Percentiles rank a stretch among this genome's conserved stretches.
These are phyloP conservation scores for Wickerhamomyces pijperi DNA, from an alignment of 805 yeast genomes.

Conservation along the genomic window DNA sequence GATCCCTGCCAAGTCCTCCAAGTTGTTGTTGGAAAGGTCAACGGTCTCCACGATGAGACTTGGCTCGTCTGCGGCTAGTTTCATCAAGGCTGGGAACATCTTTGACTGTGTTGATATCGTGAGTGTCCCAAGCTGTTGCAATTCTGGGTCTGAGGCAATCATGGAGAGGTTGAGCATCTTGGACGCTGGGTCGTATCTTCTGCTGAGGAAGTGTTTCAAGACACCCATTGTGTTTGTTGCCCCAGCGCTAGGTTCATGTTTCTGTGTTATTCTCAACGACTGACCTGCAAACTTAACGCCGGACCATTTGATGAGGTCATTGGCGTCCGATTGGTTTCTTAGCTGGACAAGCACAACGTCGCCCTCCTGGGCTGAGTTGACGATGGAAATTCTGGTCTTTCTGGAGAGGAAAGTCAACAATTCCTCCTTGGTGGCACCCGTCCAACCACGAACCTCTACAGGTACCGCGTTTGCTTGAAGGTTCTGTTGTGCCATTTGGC, in stretches of 20 bases:
- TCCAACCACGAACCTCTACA: slow-evolving; percentile 72
- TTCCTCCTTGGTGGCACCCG: slow-evolving; percentile 62
- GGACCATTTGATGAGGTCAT: slow-evolving; percentile 43
- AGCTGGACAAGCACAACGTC: slow-evolving; percentile 54
- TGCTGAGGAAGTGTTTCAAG: slow-evolving; percentile 45
- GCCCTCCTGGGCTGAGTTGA: slow-evolving; percentile 42
- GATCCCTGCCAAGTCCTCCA: slow-evolving; percentile 50
- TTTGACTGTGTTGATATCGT: slow-evolving; percentile 56
- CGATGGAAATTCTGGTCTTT: slow-evolving; percentile 46
- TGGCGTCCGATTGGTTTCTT: slow-evolving; percentile 41
- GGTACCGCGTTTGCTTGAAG: slow-evolving; percentile 24
- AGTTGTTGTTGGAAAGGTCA: slow-evolving; percentile 53
- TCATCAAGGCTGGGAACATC: slow-evolving; percentile 84
- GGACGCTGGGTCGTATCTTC: slow-evolving; percentile 54
- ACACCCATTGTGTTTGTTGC: slow-evolving; percentile 45
- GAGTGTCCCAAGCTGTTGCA: slow-evolving; percentile 55
- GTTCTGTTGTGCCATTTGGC: slow-evolving; percentile 8
- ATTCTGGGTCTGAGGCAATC: slow-evolving; percentile 51
- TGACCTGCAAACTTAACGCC: slow-evolving; percentile 82
- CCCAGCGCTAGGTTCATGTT: slow-evolving; percentile 16
- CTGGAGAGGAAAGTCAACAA: slow-evolving; percentile 59
- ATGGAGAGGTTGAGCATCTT: slow-evolving; percentile 61
- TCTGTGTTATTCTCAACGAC: slow-evolving; percentile 34
- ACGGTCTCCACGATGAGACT: slow-evolving; percentile 49
- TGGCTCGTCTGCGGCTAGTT: slow-evolving; percentile 49